A percentile compares a stretch with the other conserved stretches of the same genome.
These are phyloP conservation scores for Amauroascus verrucosus DNA, from an alignment of 2,329 filamentous ascomycete species.

Conservation along the genomic window DNA sequence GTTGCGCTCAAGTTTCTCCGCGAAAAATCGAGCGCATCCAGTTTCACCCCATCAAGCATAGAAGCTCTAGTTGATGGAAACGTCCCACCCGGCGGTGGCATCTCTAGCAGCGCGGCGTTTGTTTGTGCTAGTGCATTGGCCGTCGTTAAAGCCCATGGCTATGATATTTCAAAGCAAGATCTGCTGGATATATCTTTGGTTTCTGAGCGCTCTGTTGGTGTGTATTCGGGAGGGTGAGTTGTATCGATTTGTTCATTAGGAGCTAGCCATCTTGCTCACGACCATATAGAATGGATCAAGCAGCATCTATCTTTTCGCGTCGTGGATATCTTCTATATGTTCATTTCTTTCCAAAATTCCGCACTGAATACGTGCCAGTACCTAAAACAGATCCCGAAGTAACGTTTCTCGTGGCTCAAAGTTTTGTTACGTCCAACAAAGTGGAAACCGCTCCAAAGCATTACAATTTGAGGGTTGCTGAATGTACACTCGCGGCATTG, in stretches of 20 bases:
- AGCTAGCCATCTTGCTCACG: slow-evolving; percentile 20
- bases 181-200: slow-evolving; percentile 88
- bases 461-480: slow-evolving; percentile 94
- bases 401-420: slow-evolving; percentile 88
- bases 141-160: slow-evolving; percentile 75
- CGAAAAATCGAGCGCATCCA: slow-evolving; percentile 50
- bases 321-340: slow-evolving; percentile 81
- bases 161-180: slow-evolving; percentile 78
- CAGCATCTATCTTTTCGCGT: slow-evolving; percentile 86
- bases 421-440: slow-evolving; percentile 89
- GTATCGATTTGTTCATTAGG: background rate
- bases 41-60: slow-evolving; percentile 64
- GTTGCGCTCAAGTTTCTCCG: slow-evolving; percentile 71
- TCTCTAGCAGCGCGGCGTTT: slow-evolving; percentile 90
- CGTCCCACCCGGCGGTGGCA: slow-evolving; percentile 80
- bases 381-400: slow-evolving; percentile 72
- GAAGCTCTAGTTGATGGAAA: slow-evolving; percentile 83
- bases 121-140: slow-evolving; percentile 83
- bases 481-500: slow-evolving; percentile 78
- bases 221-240: slow-evolving; percentile 82
- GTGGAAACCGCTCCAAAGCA: slow-evolving; percentile 84
- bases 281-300: slow-evolving; percentile 75
- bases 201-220: slow-evolving; percentile 84
- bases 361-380: slow-evolving; percentile 67
- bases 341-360: slow-evolving; percentile 70